These are phyloP conservation scores for Camellia lanceoleosa DNA, from an alignment of 148 eudicot species.

Conservation along the genomic window DNA sequence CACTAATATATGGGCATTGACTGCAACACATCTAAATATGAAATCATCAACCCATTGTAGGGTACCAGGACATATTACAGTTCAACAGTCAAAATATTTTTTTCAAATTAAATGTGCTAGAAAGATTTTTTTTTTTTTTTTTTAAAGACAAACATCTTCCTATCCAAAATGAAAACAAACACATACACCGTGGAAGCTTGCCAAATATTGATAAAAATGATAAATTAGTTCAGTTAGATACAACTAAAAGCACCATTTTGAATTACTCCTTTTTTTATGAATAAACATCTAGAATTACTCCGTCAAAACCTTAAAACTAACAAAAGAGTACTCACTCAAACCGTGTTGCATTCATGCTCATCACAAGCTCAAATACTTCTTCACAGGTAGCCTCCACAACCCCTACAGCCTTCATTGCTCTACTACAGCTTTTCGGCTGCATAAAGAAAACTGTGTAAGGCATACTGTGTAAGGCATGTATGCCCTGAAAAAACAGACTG, in stretches of 20 bases:
- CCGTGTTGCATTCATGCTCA: constrained; percentile 97
- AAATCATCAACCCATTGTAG: neutral
- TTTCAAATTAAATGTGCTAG: neutral
- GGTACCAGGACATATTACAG: neutral
- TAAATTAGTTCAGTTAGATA: neutral
- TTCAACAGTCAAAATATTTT: neutral
- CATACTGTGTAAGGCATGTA: neutral
- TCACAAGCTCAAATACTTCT: constrained; percentile 94
- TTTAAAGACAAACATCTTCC: neutral
- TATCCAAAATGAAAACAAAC: neutral
- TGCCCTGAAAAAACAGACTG: constrained; percentile 9
- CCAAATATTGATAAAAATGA: neutral
- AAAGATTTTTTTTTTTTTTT: too few species aligned
- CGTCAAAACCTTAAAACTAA: neutral
- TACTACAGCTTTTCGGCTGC: constrained; percentile 99
- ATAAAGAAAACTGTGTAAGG: constrained; percentile 17
- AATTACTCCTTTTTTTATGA: too few species aligned
- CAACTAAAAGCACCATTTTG: neutral
- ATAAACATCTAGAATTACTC: constrained; percentile 4
- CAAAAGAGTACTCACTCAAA: constrained; percentile 72
- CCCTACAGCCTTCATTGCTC: constrained; percentile 99
- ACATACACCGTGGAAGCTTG: neutral
- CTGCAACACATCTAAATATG: neutral
- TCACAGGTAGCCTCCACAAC: constrained; percentile 97
- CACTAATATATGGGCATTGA: neutral